Evolutionary conservation across 495 filamentous ascomycete genomes (phyloP), one percentile per base, ranked within the genome.

Genomic region (Alectoria sarmentosa): DNA sequence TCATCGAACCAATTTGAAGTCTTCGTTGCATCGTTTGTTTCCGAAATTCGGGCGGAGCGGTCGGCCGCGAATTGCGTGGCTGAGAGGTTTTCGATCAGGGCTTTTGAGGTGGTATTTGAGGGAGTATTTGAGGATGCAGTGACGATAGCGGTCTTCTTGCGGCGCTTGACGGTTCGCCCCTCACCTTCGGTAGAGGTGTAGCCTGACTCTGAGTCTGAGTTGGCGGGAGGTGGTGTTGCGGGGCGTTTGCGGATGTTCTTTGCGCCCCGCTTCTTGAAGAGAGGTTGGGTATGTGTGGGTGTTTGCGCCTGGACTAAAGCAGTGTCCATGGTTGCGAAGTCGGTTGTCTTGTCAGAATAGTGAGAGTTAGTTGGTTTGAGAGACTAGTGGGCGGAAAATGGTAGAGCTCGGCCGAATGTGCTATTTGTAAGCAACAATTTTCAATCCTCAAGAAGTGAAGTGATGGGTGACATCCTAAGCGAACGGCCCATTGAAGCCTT

Each of bases 1-100:
- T 92, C 88, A 66, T 92, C 91, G 76, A 89, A 94, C 91, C 92
- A 96, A 73, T 95, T 89, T n/a, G 83, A 86, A 28, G 84, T 82
- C 68, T 95, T 96, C 8, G 94, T 98, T n/a, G 94, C 94, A 71
- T 96, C 93, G 72, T 92, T 91, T 64, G 81, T 83, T 64, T 79
- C 76, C 36, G 85, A 80, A 49, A 95, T 83, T 3, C 48, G 56
- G 49, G 77, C 72, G 59, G 77, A 82, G 32, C 82, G 79, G 67
- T 86, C 83, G 58, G 86, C 86, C 49, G 80, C 73, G 71, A 85
- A 88, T 64, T 83, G 76, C 37, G 85, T 82, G 28, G 81, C 76
- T 37, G 77, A 69, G 26, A 80, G 69, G n/a, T 82, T 78, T 38
- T 75, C 68, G 26, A 71, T 67, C 23, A 70, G 72, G 14, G 75